These are phyloP conservation scores for Dysphania ambrosioides DNA, from an alignment of 148 eudicot genomes.

Conservation along the genomic window DNA sequence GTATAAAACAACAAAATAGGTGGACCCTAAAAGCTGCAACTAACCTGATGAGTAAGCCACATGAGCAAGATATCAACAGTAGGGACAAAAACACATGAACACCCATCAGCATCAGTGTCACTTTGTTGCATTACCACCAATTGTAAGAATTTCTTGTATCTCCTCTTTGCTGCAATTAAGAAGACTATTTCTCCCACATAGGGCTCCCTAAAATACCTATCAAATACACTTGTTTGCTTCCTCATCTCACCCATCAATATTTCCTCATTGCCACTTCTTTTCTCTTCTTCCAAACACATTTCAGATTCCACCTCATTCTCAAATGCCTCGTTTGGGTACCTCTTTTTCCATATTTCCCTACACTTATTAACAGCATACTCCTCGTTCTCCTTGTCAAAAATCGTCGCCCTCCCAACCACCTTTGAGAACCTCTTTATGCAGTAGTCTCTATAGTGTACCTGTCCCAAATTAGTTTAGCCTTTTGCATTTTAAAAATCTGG, in stretches of 20 bases:
- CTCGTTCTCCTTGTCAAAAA: constrained; percentile 73
- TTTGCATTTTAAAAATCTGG: neutral
- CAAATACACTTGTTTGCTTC: constrained; percentile 44
- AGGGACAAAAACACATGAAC: constrained; percentile 44
- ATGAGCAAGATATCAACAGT: constrained; percentile 66
- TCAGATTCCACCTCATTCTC: constrained; percentile 52
- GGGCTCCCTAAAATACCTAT: constrained; percentile 39
- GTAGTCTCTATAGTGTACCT: constrained; percentile 65
- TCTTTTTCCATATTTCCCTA: constrained; percentile 64
- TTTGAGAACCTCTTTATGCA: constrained; percentile 71
- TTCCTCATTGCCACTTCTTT: neutral
- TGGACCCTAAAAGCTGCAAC: constrained; percentile 9
- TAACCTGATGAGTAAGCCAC: constrained; percentile 77
- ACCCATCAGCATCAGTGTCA: constrained; percentile 36
- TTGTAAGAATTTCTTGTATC: constrained; percentile 53
- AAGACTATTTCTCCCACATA: constrained; percentile 56
- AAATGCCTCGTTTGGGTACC: constrained; percentile 72
- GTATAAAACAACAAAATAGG: neutral
- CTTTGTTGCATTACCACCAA: constrained; percentile 27
- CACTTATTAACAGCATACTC: constrained; percentile 73
- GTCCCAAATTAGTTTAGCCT: constrained; percentile 11
- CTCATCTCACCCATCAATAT: constrained; percentile 33
- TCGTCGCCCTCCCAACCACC: constrained; percentile 67
- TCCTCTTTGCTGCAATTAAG: constrained; percentile 55
- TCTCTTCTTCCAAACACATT: constrained; percentile 4